Base-by-base conservation (phyloP, 2,329 filamentous ascomycete species). In the Cladosporium sp. region DNA sequence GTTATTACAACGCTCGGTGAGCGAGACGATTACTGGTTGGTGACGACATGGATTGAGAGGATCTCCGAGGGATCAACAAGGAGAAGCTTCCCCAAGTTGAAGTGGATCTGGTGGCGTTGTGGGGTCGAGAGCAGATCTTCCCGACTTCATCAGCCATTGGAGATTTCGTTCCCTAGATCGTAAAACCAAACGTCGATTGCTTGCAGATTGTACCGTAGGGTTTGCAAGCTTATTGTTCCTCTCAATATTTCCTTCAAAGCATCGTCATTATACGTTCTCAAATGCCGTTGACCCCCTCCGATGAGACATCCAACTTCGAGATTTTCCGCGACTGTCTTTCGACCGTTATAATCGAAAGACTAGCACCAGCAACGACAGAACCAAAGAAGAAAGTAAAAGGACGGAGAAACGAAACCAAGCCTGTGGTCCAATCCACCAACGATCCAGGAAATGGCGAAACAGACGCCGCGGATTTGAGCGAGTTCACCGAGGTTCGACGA, bases 321-420 rank as follows among this genome's bases (percentile, higher is more conserved):
- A 72, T 82, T 41, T 90, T 93, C 67, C 77, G 85, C 48, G 89
- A 93, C 61, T 88, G 81, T 62, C 73, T 93, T 54, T 86, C 87
- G 7, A 80, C 80, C 13, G 77, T 82, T 0, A 73, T 93, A 11
- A 79, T 92, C 47, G 80, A 82, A 43, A 81, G 77, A 53, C 77
- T 84, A 11, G 69, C 77, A 52, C 62, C 72, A 20, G 55, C 67
- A 19, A 74, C 72, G 54, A 69, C 73, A 50, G 66, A 70, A 48
- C 70, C 68, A 47, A 74, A 77, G 52, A 75, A 73, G 54, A 53
- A 61, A 45, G 63, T 73, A 3, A 72, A 69, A 50, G 66, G 66
- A 3, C 57, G 67, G n/a, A 69, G 68, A 58, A 68, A 64, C 56
- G 65, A 64, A 47, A 70, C 69, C 54, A 72, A 68, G 51, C 62